A percentile compares a stretch with the other conserved stretches of the same genome.
Conservation (phyloP, 331 rosid genomes). For the Pyrus hybrid region DNA sequence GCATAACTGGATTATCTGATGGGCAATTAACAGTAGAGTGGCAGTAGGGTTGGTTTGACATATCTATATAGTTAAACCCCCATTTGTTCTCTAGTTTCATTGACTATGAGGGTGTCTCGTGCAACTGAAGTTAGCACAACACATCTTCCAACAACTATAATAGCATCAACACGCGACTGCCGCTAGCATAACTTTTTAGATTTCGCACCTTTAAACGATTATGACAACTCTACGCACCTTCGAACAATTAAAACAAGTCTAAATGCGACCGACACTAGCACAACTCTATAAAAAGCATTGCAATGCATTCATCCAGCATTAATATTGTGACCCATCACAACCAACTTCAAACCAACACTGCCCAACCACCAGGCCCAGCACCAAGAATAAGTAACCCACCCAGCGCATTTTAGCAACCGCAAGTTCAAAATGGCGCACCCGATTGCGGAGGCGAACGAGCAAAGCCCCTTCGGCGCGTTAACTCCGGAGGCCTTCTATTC, state of each 20-base stretch:
- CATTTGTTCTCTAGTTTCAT: not conserved
- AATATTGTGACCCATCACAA: not conserved
- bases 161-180: too few relatives aligned
- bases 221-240: too few relatives aligned
- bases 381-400: not conserved
- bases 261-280: too few relatives aligned
- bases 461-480: slow-evolving; percentile 60
- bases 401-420: slow-evolving; percentile 1
- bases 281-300: not conserved
- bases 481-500: slow-evolving; percentile 68
- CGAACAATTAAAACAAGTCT: too few relatives aligned
- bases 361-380: too few relatives aligned
- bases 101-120: too few relatives aligned
- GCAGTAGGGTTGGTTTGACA: not conserved
- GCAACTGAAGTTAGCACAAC: too few relatives aligned
- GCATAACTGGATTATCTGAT: too few relatives aligned
- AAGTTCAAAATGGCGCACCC: slow-evolving; percentile 59
- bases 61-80: not conserved
- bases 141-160: too few relatives aligned
- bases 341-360: not conserved
- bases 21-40: not conserved
- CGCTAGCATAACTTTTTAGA: too few relatives aligned
- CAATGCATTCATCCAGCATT: not conserved
- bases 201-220: too few relatives aligned
- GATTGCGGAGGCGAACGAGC: slow-evolving; percentile 67